Conservation (phyloP, 2,329 filamentous ascomycete genomes). For the Trichoderma semiorbis region DNA sequence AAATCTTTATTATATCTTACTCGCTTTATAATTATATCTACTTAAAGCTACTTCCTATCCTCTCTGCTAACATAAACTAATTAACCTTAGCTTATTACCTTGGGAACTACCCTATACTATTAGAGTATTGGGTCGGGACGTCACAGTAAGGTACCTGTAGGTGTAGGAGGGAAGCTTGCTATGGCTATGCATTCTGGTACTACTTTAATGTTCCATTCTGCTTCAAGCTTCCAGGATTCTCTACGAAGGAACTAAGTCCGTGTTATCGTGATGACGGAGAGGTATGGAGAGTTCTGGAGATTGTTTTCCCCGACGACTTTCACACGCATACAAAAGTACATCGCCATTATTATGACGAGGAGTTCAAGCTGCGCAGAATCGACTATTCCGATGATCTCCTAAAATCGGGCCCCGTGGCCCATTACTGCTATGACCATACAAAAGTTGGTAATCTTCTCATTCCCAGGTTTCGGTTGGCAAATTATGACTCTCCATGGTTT, state of each 20-base stretch:
- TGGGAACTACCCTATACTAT: too few relatives aligned
- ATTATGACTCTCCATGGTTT: neutral
- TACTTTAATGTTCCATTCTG: neutral
- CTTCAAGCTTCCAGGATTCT: neutral
- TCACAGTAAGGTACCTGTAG: too few relatives aligned
- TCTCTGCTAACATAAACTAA: too few relatives aligned
- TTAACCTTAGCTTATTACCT: too few relatives aligned
- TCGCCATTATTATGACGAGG: neutral
- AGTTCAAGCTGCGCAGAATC: neutral
- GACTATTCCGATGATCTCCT: neutral
- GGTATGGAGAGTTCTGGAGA: neutral
- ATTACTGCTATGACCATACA: neutral
- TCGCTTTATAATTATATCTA: too few relatives aligned
- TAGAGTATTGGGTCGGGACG: too few relatives aligned
- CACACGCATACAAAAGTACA: neutral
- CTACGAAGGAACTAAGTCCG: neutral
- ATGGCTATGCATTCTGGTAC: neutral
- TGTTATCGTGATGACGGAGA: neutral
- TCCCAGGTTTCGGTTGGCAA: neutral
- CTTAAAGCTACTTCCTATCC: too few relatives aligned
- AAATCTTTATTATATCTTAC: too few relatives aligned
- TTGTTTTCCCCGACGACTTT: neutral
- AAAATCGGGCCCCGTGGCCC: neutral
- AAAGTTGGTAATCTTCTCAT: neutral
- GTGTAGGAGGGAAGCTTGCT: too few relatives aligned